Conservation (phyloP, 2,329 filamentous ascomycete genomes). For the Diplodia seriata region DNA sequence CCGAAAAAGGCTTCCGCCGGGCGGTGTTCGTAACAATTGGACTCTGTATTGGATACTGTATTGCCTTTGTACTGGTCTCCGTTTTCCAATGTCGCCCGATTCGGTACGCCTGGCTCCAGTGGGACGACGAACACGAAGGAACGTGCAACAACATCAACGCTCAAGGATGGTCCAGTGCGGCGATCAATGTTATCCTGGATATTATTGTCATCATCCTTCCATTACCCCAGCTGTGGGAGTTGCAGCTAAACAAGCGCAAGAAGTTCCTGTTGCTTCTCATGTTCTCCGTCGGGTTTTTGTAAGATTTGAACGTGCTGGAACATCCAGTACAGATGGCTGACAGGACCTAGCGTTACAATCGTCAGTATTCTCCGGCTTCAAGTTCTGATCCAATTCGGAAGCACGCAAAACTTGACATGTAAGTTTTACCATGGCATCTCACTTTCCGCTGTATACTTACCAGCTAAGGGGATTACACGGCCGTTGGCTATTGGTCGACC, state of each 20-base stretch:
- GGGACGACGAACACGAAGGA: conserved; percentile 39
- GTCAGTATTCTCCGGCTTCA: conserved; percentile 53
- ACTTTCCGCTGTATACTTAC: not conserved
- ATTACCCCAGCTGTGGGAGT: conserved; percentile 40
- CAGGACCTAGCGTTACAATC: conserved; percentile 45
- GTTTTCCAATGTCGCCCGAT: conserved; percentile 38
- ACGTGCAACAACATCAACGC: conserved; percentile 46
- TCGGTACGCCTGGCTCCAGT: conserved; percentile 38
- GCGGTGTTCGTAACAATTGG: conserved; percentile 40
- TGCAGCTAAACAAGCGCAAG: conserved; percentile 43
- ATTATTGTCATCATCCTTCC: conserved; percentile 43
- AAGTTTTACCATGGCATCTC: not conserved
- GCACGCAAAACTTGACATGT: conserved; percentile 50
- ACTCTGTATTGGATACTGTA: conserved; percentile 38
- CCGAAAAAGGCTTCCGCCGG: conserved; percentile 39
- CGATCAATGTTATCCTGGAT: conserved; percentile 43
- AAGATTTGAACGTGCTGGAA: not conserved
- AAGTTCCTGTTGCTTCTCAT: conserved; percentile 47
- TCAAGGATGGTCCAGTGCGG: conserved; percentile 43
- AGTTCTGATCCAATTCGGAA: conserved; percentile 53
- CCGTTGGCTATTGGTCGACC: conserved; percentile 50
- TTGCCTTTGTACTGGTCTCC: conserved; percentile 36
- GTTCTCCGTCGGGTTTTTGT: conserved; percentile 49
- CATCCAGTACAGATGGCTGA: not conserved
- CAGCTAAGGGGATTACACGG: conserved; percentile 44